A percentile compares a stretch with the other conserved stretches of the same genome.
phyloP scores from a whole-genome alignment of 306 rosid species.

The Prunus mongolica region DNA sequence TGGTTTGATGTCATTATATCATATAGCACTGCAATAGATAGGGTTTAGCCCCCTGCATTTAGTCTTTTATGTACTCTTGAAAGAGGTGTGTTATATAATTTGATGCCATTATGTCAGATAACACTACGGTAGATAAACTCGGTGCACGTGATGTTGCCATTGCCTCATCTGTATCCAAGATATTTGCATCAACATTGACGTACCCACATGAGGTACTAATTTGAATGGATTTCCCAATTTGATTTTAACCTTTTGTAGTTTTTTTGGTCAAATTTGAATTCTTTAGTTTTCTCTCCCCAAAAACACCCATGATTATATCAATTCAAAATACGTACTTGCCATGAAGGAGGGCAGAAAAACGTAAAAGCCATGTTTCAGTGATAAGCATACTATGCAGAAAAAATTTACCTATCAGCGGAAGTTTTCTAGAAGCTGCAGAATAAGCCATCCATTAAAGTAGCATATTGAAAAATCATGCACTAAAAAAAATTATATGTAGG shows the following conservation, averaged over 20 bases:
- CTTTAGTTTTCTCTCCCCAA: too few species aligned
- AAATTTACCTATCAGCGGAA: neutral
- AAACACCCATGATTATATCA: too few species aligned
- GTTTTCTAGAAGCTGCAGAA: neutral
- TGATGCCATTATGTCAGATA: slow-evolving; percentile 35
- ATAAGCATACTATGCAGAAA: neutral
- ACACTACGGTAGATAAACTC: slow-evolving; percentile 60
- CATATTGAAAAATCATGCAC: neutral
- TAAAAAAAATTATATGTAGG: slow-evolving; percentile 40
- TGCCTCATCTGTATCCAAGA: slow-evolving; percentile 83
- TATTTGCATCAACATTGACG: slow-evolving; percentile 83
- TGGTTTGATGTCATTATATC: slow-evolving; percentile 12
- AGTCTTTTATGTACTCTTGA: neutral
- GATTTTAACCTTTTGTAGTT: neutral
- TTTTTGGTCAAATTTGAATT: too few species aligned
- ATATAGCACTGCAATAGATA: slow-evolving; percentile 62
- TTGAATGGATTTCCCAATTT: slow-evolving; percentile 21
- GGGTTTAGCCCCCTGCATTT: too few species aligned
- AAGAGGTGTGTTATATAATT: neutral
- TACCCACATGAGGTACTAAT: slow-evolving; percentile 83
- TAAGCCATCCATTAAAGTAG: neutral
- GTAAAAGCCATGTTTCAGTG: neutral
- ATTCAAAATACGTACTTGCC: too few species aligned
- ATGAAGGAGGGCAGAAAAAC: too few species aligned
- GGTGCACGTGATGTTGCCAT: slow-evolving; percentile 78